phyloP scores from a whole-genome alignment of 2,329 filamentous ascomycete species.

The Trichothecium roseum region DNA sequence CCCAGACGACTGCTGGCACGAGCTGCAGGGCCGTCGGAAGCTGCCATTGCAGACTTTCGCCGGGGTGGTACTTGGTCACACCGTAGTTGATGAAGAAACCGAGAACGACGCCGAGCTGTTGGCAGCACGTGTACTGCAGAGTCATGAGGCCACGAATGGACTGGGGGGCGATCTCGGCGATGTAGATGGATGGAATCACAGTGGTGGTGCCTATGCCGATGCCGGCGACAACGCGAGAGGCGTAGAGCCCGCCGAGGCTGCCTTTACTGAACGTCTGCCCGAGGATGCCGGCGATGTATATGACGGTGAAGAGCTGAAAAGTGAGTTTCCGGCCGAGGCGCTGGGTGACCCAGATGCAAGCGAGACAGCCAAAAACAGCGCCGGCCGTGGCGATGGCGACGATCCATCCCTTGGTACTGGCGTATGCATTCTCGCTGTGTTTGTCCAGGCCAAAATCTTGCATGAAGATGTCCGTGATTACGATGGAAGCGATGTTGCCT shows the following conservation, averaged over 20 bases:
- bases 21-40: conserved; percentile 15
- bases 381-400: conserved; percentile 18
- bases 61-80: conserved; percentile 16
- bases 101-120: conserved; percentile 21
- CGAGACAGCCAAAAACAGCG: conserved; percentile 17
- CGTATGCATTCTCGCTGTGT: conserved; percentile 13
- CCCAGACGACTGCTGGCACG: conserved; percentile 14
- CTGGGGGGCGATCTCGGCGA: conserved; percentile 16
- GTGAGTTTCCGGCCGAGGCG: conserved; percentile 12
- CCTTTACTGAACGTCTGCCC: conserved; percentile 18
- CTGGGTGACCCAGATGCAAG: conserved; percentile 14
- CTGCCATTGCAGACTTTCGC: conserved; percentile 14
- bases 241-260: conserved; percentile 14
- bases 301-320: conserved; percentile 16
- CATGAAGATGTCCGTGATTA: conserved; percentile 16
- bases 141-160: conserved; percentile 20
- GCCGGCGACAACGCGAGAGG: conserved; percentile 13
- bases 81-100: conserved; percentile 25
- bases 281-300: conserved; percentile 24
- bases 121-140: conserved; percentile 20
- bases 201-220: conserved; percentile 15
- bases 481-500: conserved; percentile 19
- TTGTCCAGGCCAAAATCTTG: conserved; percentile 12
- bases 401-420: conserved; percentile 20
- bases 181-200: conserved; percentile 16